Evolutionary conservation across 108 stramenopile genomes (phyloP), one percentile per base, ranked within the genome.

Genomic region (Nannochloropsis gaditana): DNA sequence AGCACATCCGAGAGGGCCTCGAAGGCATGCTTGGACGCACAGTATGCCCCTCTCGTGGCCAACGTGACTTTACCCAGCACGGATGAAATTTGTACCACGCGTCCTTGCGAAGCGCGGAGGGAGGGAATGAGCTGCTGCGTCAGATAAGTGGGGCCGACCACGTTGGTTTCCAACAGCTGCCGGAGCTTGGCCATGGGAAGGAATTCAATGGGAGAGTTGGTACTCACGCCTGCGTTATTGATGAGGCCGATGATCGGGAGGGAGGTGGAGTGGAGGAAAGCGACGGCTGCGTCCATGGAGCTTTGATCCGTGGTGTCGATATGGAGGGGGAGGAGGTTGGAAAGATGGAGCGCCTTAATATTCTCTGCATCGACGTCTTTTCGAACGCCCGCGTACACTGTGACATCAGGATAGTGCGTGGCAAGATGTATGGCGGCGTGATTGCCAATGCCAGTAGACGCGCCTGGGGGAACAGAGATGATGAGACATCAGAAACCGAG

Each of bases 361-460:
- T 10, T 15, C 15, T 82, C 81, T 10, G 81, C 81, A 17, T 82
- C 81, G 10, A 11, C 15, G 42, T 82, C 43, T 17, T 82, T 82
- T 10, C 81, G 81, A 17, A 82, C 17, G 10, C 81, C 81, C 11
- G 43, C 42, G 17, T 43, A 82, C 11, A 82, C 17, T 15, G 81
- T 82, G 81, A 15, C 15, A 15, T 11, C 11, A 15, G 42, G 42
- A 17, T 82, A 15, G 11, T 50, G 47, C 11, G 47, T 50, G 43
- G 81, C 81, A 17, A 82, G 81, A 17, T 82, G 81, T 10, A 43
- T 44, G 81, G 81, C 81, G 43, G 81, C 81, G 43, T 82, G 81
- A 15, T 44, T 42, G 11, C 81, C 81, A 15, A 82, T 82, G 81
- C 81, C 81, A 82, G 81, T 82, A 11, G 81, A 82, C 11, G 81